Percentiles rank a stretch among this genome's conserved stretches.
Conservation (phyloP, 192 early-diverging fungal genomes). For the Coemansia interrupta region DNA sequence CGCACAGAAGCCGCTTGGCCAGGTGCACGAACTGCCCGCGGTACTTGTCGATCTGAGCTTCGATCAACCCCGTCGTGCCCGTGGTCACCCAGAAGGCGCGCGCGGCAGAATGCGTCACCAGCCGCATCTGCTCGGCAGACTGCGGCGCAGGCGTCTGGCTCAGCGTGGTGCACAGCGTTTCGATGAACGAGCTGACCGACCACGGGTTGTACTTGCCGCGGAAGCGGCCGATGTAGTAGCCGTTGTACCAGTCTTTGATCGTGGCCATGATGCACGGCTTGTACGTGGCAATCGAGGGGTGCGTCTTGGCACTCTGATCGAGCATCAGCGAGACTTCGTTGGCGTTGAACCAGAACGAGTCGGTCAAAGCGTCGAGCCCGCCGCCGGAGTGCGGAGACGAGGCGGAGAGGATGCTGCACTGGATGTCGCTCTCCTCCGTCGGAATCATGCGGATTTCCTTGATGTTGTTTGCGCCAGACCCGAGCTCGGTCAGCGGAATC, state of each 20-base stretch:
- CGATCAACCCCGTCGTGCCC: slow-evolving; percentile 16
- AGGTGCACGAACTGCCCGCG: slow-evolving; percentile 12
- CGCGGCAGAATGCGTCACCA: slow-evolving; percentile 8
- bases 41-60: slow-evolving; percentile 14
- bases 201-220: slow-evolving; percentile 49
- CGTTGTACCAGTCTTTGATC: slow-evolving; percentile 18
- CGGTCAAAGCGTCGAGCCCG: slow-evolving; percentile 28
- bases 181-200: slow-evolving; percentile 42
- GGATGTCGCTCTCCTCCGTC: slow-evolving; percentile 28
- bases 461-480: slow-evolving; percentile 38
- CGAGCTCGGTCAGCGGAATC: slow-evolving; percentile 41
- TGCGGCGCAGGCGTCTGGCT: slow-evolving; percentile 8
- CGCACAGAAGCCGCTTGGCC: slow-evolving; percentile 11
- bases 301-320: slow-evolving; percentile 20
- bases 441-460: slow-evolving; percentile 38
- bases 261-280: slow-evolving; percentile 8
- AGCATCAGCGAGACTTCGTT: slow-evolving; percentile 30
- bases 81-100: slow-evolving; percentile 24
- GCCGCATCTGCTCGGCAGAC: neutral
- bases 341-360: slow-evolving; percentile 39
- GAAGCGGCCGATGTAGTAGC: slow-evolving; percentile 18
- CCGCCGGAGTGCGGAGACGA: slow-evolving; percentile 22
- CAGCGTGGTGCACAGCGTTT: slow-evolving; percentile 13
- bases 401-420: slow-evolving; percentile 17
- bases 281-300: slow-evolving; percentile 4